These are phyloP conservation scores for Oryza meridionalis DNA, from an alignment of 176 grass and related monocot species.

Conservation along the genomic window DNA sequence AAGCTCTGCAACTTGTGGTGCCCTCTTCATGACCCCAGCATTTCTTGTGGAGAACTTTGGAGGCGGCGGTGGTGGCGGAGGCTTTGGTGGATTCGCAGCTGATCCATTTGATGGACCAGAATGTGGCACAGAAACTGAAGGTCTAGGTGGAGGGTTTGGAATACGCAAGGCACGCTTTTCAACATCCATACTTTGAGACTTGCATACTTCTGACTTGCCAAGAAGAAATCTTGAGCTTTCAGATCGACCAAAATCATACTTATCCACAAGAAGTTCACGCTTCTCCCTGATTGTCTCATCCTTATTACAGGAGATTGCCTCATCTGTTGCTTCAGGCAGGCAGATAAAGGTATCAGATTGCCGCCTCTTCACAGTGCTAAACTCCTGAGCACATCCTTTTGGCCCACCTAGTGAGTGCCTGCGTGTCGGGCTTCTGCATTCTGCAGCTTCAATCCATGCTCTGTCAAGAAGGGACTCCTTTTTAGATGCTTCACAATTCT, in stretches of 20 bases:
- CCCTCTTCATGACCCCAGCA: conserved; percentile 87
- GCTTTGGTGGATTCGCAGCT: conserved; percentile 54
- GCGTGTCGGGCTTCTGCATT: conserved; percentile 61
- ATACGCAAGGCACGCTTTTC: conserved; percentile 85
- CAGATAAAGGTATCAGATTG: conserved; percentile 97
- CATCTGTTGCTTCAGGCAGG: conserved; percentile 56
- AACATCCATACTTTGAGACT: conserved; percentile 58
- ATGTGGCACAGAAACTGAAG: conserved; percentile 60
- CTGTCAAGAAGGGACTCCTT: conserved; percentile 67
- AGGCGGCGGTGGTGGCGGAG: conserved; percentile 75
- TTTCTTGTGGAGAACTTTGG: conserved; percentile 71
- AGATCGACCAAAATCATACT: conserved; percentile 62
- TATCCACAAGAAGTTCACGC: conserved; percentile 54
- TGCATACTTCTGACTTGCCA: conserved; percentile 72
- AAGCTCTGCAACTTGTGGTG: conserved; percentile 93
- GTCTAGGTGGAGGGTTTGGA: conserved; percentile 95
- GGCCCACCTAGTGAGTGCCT: conserved; percentile 86
- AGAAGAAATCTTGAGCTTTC: conserved; percentile 73
- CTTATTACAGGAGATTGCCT: conserved; percentile 51
- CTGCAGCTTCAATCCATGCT: conserved; percentile 76
- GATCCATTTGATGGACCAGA: conserved; percentile 59
- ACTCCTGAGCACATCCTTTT: conserved; percentile 66
- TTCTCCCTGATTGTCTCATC: conserved; percentile 55
- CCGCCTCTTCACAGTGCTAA: conserved; percentile 64
- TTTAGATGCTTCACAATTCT: conserved; percentile 47